Percentiles rank a stretch among this genome's conserved stretches.
phyloP scores from a whole-genome alignment of 1,284 basidiomycete species.

The Volvariella volvacea region DNA sequence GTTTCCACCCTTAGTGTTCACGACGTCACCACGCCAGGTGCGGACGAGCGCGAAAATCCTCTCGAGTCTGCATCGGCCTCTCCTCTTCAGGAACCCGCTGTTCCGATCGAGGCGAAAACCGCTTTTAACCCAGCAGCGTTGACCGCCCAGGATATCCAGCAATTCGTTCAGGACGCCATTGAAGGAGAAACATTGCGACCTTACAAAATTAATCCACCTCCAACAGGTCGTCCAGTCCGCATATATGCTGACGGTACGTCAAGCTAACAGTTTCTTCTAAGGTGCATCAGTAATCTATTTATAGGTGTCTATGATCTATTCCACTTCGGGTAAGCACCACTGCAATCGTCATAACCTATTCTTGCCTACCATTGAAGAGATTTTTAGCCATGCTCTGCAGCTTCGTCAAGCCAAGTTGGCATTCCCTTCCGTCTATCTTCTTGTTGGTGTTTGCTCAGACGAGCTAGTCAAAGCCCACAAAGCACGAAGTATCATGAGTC shows the following conservation, averaged over 20 bases:
- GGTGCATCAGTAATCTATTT: too few species aligned
- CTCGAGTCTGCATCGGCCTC: background rate
- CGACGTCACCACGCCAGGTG: conserved; percentile 11
- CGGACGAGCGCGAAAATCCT: background rate
- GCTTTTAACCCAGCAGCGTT: conserved; percentile 50
- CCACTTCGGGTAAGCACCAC: conserved; percentile 72
- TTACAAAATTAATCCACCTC: conserved; percentile 85
- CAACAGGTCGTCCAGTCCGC: conserved; percentile 74
- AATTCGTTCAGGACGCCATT: conserved; percentile 60
- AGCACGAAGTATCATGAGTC: conserved; percentile 77
- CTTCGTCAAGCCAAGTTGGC: conserved; percentile 92
- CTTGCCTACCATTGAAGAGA: conserved; percentile 4
- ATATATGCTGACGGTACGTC: conserved; percentile 84
- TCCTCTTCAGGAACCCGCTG: background rate
- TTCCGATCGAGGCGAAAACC: background rate
- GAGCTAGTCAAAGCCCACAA: conserved; percentile 74
- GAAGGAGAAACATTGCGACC: conserved; percentile 53
- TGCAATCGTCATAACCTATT: conserved; percentile 9
- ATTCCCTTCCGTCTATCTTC: conserved; percentile 83
- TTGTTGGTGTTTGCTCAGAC: conserved; percentile 89
- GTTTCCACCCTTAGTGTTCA: conserved; percentile 48
- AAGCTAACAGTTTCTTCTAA: too few species aligned
- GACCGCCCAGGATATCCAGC: conserved; percentile 67
- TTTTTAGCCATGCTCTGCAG: conserved; percentile 79
- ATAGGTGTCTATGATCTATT: conserved; percentile 80